Evolutionary conservation across 2,329 filamentous ascomycete species (phyloP), one percentile per base, ranked within the genome.

Genomic region (Immersiporthe knoxdaviesiana): DNA sequence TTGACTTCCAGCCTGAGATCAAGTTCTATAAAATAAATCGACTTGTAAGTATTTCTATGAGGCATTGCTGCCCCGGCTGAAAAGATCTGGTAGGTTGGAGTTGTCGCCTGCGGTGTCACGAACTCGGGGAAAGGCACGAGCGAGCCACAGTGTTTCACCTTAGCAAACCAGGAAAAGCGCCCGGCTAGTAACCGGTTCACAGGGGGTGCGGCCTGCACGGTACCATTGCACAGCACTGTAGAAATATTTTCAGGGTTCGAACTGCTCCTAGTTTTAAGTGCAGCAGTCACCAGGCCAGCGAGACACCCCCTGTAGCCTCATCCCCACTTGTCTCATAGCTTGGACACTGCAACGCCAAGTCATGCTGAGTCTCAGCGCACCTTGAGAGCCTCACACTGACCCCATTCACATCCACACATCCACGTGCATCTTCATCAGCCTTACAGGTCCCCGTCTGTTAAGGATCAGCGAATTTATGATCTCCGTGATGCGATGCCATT

Each of bases 351-450:
- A 8, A 54, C 64, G 50, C 52, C 59, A 64, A 67, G 35, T 41
- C 61, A n/a, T n/a, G 14, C 60, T 39, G 50, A 60, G 68, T 69
- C 67, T 69, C 68, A 69, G 59, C 50, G 24, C 27, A 64, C 37
- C 39, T 52, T 56, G 30, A 41, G 30, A 41, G 30, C 61, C 64
- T 52, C 59, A 41, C 35, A n/a, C 32, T 44, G 30, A 21, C 18
- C 41, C 24, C 14, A 35, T 35, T 10, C 32, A 63, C 64, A 39
- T 27, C 39, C 59, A 24, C 37, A 24, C 37, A n/a, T 11, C n/a
- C 59, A 39, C 30, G 59, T 30, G 52, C 14, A 27, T 44, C 41
- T 18, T 27, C 50, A 56, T 8, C 35, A 35, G 14, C 52, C 52
- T 18, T 56, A 62, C 39, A 65, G 62, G 41, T 60, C 61, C 39